These are phyloP conservation scores for Jacaranda mimosifolia DNA, from an alignment of 257 asterid genomes.

Conservation along the genomic window DNA sequence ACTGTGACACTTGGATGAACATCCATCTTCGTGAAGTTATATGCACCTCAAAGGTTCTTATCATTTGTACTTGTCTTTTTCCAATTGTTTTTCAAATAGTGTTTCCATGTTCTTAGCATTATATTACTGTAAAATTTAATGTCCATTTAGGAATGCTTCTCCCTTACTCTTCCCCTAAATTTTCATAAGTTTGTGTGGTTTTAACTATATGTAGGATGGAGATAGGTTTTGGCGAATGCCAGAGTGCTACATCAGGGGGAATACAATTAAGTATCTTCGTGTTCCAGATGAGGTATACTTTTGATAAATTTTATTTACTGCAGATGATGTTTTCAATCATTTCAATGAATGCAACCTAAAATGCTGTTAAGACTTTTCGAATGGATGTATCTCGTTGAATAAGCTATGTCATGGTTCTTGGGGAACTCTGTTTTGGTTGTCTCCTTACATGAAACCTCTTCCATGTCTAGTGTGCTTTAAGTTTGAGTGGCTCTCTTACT, in stretches of 20 bases:
- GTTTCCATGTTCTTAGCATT: not conserved
- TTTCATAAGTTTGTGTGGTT: constrained; percentile 21
- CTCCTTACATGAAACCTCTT: constrained; percentile 1
- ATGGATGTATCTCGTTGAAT: not conserved
- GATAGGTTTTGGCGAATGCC: constrained; percentile 99
- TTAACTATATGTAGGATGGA: constrained; percentile 73
- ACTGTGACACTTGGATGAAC: constrained; percentile 99
- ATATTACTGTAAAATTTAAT: not conserved
- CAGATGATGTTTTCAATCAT: constrained; percentile 2
- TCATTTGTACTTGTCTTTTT: not conserved
- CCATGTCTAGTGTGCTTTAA: constrained; percentile 6
- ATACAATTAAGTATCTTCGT: constrained; percentile 77
- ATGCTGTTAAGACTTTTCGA: constrained; percentile 1
- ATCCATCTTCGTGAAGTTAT: constrained; percentile 99
- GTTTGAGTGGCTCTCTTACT: constrained; percentile 11
- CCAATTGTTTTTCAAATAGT: not conserved
- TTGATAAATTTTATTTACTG: not conserved
- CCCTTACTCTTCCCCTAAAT: constrained; percentile 6
- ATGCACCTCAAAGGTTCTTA: constrained; percentile 87
- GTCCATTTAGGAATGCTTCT: not conserved
- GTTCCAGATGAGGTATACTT: constrained; percentile 92
- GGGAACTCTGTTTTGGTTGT: not conserved
- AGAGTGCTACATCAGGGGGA: constrained; percentile 87
- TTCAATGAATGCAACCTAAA: constrained; percentile 6
- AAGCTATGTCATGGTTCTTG: constrained; percentile 9